phyloP scores from a whole-genome alignment of 2,329 filamentous ascomycete species.

The Aureobasidium leucospermi region DNA sequence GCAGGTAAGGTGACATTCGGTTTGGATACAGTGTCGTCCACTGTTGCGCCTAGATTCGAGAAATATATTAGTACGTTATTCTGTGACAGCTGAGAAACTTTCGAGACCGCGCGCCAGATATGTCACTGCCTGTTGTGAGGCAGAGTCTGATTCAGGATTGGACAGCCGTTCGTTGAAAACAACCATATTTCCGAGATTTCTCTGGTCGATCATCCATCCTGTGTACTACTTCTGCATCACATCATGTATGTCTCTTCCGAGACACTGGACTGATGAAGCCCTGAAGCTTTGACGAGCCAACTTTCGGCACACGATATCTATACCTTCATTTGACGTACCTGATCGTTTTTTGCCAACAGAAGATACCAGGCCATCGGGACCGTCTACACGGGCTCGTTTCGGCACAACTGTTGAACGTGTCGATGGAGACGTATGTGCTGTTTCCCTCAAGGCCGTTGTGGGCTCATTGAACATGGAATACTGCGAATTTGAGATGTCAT shows the following conservation, averaged over 20 bases:
- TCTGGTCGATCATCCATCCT: background rate
- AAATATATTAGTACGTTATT: background rate
- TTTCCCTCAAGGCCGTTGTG: background rate
- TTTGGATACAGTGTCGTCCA: background rate
- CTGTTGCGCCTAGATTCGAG: background rate
- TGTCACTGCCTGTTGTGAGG: background rate
- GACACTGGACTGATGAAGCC: background rate
- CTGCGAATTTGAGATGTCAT: slow-evolving; percentile 12
- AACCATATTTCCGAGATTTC: background rate
- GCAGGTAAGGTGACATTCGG: background rate
- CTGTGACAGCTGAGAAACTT: background rate
- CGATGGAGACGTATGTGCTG: background rate
- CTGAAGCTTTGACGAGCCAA: too few relatives aligned
- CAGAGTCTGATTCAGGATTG: background rate
- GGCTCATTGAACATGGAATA: slow-evolving; percentile 14
- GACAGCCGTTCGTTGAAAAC: background rate
- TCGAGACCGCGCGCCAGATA: background rate
- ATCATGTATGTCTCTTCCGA: background rate
- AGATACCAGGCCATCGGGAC: too few relatives aligned
- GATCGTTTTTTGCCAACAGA: background rate
- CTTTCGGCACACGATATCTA: background rate
- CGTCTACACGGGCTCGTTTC: background rate
- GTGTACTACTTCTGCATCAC: background rate
- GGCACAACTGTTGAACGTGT: background rate
- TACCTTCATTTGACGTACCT: slow-evolving; percentile 3